Base-by-base conservation (phyloP, 176 grass and related monocot species). In the Pharus latifolius region DNA sequence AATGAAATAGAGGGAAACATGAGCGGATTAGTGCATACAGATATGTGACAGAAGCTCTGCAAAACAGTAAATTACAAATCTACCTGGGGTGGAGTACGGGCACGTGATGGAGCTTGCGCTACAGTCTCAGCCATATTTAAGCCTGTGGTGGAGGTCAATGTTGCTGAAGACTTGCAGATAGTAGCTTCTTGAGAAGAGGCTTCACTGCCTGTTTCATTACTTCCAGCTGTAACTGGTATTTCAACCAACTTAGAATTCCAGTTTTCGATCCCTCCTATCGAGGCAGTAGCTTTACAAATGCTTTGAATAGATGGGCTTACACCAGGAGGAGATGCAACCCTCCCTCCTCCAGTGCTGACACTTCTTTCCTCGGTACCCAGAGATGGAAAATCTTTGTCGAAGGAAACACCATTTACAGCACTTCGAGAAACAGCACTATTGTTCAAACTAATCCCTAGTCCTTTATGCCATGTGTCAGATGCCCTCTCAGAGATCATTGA, bases 61-160 rank as follows among this genome's bases (percentile, higher is more conserved):
- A n/a, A n/a, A n/a, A n/a, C 6, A 16, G 1, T 10, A 12, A 26
- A 67, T 31, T 31, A 46, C 14, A 52, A 38, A 67, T 35, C 42
- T 77, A 83, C 80, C 81, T 84, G 81, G 38, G 81, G 74, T 15
- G 65, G 40, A 56, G 65, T 77, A 50, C 37, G 65, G 72, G 15
- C 57, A 69, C 75, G 57, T 27, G 74, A 73, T 48, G 81, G 65
- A 34, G 58, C 47, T 56, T 78, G 81, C 26, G 81, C 65, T 22
- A 84, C 67, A 24, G 81, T 56, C 53, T 84, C 81, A 4, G 74
- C 74, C 81, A 84, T 84, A 61, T 84, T 84, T 69, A 84, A 78
- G 23, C 80, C 80, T 33, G 63, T 61, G 16, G 17, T 28, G 48
- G 42, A 29, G 50, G 33, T 46, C 25, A 27, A 50, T 28, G 64